phyloP scores from a whole-genome alignment of 2,329 filamentous ascomycete species.

The Xylariaceae sp. region DNA sequence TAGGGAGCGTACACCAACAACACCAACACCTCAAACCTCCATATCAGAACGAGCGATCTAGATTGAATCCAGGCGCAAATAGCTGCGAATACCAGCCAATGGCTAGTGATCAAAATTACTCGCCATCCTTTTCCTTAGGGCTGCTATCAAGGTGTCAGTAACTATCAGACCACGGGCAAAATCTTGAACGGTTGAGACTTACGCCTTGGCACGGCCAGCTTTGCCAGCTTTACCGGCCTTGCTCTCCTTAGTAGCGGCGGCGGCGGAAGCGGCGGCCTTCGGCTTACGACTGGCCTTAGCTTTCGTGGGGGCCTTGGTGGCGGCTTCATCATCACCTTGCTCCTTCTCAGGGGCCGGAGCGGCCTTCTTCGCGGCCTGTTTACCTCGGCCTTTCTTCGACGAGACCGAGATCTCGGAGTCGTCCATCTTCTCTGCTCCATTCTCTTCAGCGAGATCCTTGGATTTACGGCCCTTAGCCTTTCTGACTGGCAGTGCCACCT shows the following conservation, averaged over 20 bases:
- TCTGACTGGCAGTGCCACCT: conserved; percentile 18
- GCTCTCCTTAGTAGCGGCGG: conserved; percentile 18
- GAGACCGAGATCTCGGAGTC: conserved; percentile 17
- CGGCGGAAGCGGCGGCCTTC: conserved; percentile 20
- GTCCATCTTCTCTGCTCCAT: conserved; percentile 26
- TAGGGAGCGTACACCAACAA: conserved; percentile 12
- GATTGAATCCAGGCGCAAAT: conserved; percentile 1
- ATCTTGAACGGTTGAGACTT: conserved; percentile 5
- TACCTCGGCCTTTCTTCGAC: conserved; percentile 30
- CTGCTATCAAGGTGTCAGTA: conserved; percentile 2
- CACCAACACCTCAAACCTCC: background rate
- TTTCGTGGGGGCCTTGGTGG: conserved; percentile 23
- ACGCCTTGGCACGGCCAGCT: conserved; percentile 14
- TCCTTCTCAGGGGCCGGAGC: conserved; percentile 18
- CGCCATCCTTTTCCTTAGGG: conserved; percentile 4
- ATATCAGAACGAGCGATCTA: background rate
- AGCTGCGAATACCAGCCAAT: background rate
- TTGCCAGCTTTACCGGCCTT: conserved; percentile 18
- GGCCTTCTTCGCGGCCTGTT: conserved; percentile 25
- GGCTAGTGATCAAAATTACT: conserved; percentile 1
- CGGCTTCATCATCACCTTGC: conserved; percentile 27
- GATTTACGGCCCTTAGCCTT: conserved; percentile 25
- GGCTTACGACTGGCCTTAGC: conserved; percentile 30
- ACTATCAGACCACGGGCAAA: background rate
- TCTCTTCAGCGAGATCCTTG: conserved; percentile 27